Conservation (phyloP, 1,284 basidiomycete genomes). For the Ustilago curta region DNA sequence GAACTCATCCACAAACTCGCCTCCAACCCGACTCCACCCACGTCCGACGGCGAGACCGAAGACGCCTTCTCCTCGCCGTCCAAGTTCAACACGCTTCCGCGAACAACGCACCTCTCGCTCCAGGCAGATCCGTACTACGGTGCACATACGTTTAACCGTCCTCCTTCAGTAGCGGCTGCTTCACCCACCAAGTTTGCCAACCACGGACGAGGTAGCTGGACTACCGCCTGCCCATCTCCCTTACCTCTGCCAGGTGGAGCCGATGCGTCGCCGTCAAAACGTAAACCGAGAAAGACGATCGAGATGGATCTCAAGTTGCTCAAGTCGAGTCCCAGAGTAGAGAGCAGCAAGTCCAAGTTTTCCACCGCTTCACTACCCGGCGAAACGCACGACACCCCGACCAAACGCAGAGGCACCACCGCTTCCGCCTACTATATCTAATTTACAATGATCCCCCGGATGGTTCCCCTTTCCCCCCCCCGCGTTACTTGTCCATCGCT, state of each 20-base stretch:
- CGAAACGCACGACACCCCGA: conserved; percentile 22
- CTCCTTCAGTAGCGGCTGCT: conserved; percentile 21
- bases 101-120: conserved; percentile 38
- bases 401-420: conserved; percentile 34
- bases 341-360: conserved; percentile 30
- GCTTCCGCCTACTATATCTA: conserved; percentile 51
- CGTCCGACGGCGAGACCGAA: conserved; percentile 27
- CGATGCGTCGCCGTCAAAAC: conserved; percentile 14
- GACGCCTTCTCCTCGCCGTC: conserved; percentile 10
- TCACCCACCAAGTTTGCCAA: conserved; percentile 43
- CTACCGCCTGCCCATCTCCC: conserved; percentile 32
- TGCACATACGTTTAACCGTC: conserved; percentile 56
- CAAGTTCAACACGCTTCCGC: conserved; percentile 13
- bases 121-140: conserved; percentile 52
- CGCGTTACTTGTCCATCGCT: neutral
- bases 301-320: conserved; percentile 56
- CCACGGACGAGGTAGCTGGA: conserved; percentile 19
- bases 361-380: neutral
- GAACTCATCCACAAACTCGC: conserved; percentile 55
- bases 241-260: conserved; percentile 27
- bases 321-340: conserved; percentile 44
- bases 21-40: conserved; percentile 18
- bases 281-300: conserved; percentile 56
- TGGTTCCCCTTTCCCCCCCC: too few species aligned
- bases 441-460: too few species aligned